phyloP scores from a whole-genome alignment of 495 filamentous ascomycete genomes.

The Hypoxylon lienhwacheense region DNA sequence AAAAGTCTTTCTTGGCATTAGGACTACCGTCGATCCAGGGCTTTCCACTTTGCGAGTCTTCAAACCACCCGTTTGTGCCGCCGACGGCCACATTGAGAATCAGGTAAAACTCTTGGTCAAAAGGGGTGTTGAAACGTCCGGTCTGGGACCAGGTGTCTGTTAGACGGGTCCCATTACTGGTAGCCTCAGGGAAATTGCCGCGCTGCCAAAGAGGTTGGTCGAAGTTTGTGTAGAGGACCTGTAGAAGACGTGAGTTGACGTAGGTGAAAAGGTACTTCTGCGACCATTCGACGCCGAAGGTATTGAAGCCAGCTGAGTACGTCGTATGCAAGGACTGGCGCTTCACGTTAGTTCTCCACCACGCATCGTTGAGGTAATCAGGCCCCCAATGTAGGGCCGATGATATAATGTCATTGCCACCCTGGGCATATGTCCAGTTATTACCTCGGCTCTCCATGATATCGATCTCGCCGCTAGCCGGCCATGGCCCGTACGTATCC shows the following conservation, averaged over 20 bases:
- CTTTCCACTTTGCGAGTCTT: conserved; percentile 68
- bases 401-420: conserved; percentile 81
- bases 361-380: conserved; percentile 61
- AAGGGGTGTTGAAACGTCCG: conserved; percentile 66
- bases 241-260: conserved; percentile 74
- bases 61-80: conserved; percentile 82
- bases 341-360: conserved; percentile 79
- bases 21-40: conserved; percentile 74
- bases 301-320: conserved; percentile 67
- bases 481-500: conserved; percentile 74
- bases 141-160: conserved; percentile 69
- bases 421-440: conserved; percentile 70
- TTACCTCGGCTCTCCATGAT: conserved; percentile 79
- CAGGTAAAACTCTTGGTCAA: conserved; percentile 80
- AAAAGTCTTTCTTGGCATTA: conserved; percentile 73
- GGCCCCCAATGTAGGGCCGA: conserved; percentile 83
- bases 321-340: conserved; percentile 74
- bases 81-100: conserved; percentile 83
- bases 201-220: conserved; percentile 69
- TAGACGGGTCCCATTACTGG: conserved; percentile 69
- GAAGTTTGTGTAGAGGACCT: conserved; percentile 80
- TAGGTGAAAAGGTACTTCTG: conserved; percentile 88
- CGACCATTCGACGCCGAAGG: conserved; percentile 81
- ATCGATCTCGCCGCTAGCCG: conserved; percentile 82
- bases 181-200: conserved; percentile 70